These are phyloP conservation scores for Achlya hypogyna DNA, from an alignment of 352 stramenopile species.

Conservation along the genomic window DNA sequence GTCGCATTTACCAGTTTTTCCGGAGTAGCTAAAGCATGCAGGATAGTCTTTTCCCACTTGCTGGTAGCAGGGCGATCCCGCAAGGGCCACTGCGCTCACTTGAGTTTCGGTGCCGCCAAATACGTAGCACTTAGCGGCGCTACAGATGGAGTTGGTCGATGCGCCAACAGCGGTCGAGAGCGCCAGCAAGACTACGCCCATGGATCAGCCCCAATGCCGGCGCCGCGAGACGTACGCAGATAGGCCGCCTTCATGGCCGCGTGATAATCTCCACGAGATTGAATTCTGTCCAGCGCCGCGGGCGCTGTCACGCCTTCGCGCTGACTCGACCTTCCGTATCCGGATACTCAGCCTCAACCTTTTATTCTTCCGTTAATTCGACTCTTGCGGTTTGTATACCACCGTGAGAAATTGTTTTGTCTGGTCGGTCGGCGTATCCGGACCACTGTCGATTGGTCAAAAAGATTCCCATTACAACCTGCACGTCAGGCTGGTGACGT, in stretches of 20 bases:
- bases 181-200: background rate
- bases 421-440: background rate
- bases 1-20: background rate
- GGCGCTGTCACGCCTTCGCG: too few relatives aligned
- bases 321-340: background rate
- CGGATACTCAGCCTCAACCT: background rate
- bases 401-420: too few relatives aligned
- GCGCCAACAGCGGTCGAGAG: background rate
- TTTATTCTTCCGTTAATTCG: too few relatives aligned
- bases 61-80: too few relatives aligned
- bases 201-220: background rate
- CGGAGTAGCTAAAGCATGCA: too few relatives aligned
- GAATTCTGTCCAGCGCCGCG: background rate
- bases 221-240: background rate
- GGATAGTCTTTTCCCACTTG: too few relatives aligned
- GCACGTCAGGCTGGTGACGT: background rate
- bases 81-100: too few relatives aligned
- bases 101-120: too few relatives aligned
- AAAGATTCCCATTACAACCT: background rate
- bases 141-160: too few relatives aligned
- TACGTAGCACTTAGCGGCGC: too few relatives aligned
- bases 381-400: background rate
- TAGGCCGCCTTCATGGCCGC: background rate
- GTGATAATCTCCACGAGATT: slow-evolving; percentile 13
- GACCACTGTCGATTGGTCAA: background rate